Conservation (phyloP, 1,284 basidiomycete species). For the Pseudozyma thailandica region DNA sequence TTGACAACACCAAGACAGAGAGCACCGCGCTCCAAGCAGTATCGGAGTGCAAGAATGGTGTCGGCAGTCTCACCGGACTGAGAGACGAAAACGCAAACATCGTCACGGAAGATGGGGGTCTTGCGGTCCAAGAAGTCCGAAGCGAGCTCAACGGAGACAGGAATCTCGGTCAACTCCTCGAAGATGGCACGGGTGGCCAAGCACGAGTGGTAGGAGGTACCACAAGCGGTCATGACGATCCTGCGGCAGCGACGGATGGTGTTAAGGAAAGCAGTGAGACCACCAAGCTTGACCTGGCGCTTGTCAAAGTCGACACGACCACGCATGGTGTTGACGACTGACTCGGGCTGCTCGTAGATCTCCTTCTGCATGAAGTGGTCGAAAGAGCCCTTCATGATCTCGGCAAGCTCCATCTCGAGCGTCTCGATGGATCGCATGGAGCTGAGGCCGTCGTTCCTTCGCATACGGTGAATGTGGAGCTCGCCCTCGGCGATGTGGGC, state of each 20-base stretch:
- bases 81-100: conserved; percentile 94
- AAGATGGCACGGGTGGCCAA: conserved; percentile 98
- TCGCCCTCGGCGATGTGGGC: conserved; percentile 95
- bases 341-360: conserved; percentile 99
- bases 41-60: conserved; percentile 93
- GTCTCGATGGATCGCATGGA: conserved; percentile 97
- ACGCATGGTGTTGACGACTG: conserved; percentile 99
- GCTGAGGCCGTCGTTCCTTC: conserved; percentile 80
- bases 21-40: conserved; percentile 95
- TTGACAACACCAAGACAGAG: conserved; percentile 96
- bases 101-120: conserved; percentile 99
- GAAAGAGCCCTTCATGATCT: conserved; percentile 99
- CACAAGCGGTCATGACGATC: conserved; percentile 96
- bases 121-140: conserved; percentile 99
- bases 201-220: conserved; percentile 97
- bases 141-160: conserved; percentile 95
- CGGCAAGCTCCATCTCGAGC: conserved; percentile 97
- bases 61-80: conserved; percentile 99
- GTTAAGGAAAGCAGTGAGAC: conserved; percentile 91
- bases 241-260: conserved; percentile 94
- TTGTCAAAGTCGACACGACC: conserved; percentile 99
- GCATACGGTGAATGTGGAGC: conserved; percentile 97
- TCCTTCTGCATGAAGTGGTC: conserved; percentile 99
- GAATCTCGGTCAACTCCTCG: conserved; percentile 98
- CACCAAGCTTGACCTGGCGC: conserved; percentile 90